These are phyloP conservation scores for Discostella stelligeroides DNA, from an alignment of 108 stramenopile genomes.

Conservation along the genomic window DNA sequence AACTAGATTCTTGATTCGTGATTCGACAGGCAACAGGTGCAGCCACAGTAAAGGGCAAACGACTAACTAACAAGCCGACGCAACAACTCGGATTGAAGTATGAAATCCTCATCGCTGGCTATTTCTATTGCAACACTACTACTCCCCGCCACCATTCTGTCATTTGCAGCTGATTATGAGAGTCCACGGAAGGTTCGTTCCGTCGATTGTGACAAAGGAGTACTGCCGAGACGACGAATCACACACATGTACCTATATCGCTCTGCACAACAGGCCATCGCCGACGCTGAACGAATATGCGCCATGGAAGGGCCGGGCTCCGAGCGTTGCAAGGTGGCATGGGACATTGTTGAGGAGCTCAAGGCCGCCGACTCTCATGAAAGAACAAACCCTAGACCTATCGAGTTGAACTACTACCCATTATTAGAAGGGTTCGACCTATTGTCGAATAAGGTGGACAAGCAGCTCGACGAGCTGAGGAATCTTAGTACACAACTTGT, in stretches of 20 bases:
- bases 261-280: conserved; percentile 54
- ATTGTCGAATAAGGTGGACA: conserved; percentile 48
- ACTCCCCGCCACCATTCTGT: not conserved
- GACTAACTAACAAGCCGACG: too few relatives aligned
- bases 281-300: conserved; percentile 57
- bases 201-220: not conserved
- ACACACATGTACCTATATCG: conserved; percentile 32
- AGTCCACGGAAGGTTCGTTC: not conserved
- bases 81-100: not conserved
- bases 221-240: not conserved
- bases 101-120: conserved; percentile 3
- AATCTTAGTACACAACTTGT: conserved; percentile 43
- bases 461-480: conserved; percentile 59
- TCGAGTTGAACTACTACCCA: conserved; percentile 37
- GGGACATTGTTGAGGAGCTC: conserved; percentile 71
- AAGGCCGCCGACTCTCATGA: conserved; percentile 61
- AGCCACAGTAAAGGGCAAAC: too few relatives aligned
- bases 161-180: not conserved
- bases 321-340: conserved; percentile 53
- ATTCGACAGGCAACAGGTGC: too few relatives aligned
- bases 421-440: conserved; percentile 49
- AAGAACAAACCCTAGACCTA: not conserved
- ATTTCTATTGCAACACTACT: not conserved
- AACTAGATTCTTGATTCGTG: too few relatives aligned
- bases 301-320: conserved; percentile 30